A percentile compares a stretch with the other conserved stretches of the same genome.
Evolutionary conservation across 768 basidiomycete genomes (phyloP).

Genomic region (Crepidotus variabilis): DNA sequence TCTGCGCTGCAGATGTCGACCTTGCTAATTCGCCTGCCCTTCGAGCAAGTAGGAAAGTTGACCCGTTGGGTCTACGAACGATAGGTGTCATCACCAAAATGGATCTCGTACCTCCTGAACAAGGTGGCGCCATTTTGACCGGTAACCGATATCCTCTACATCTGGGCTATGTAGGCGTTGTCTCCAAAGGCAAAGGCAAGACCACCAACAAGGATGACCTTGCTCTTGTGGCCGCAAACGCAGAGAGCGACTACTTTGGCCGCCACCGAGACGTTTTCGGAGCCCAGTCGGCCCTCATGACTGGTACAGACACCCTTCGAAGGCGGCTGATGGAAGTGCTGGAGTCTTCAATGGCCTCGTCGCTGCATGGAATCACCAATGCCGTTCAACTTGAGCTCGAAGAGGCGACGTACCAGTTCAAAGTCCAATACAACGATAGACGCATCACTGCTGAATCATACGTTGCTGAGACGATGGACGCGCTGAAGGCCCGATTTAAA

Average conservation of each 20-base stretch:
- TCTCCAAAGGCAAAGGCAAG: slow-evolving; percentile 74
- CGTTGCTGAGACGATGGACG: slow-evolving; percentile 95
- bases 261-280: slow-evolving; percentile 61
- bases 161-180: slow-evolving; percentile 95
- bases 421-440: slow-evolving; percentile 96
- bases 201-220: slow-evolving; percentile 46
- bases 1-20: slow-evolving; percentile 98
- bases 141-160: slow-evolving; percentile 97
- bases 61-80: slow-evolving; percentile 91
- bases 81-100: slow-evolving; percentile 99
- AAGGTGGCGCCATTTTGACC: slow-evolving; percentile 74
- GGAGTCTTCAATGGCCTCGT: slow-evolving; percentile 96
- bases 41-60: slow-evolving; percentile 88
- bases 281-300: slow-evolving; percentile 65
- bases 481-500: slow-evolving; percentile 86
- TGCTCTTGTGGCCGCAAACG: slow-evolving; percentile 46
- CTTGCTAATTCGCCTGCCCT: slow-evolving; percentile 96
- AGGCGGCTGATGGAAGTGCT: slow-evolving; percentile 94
- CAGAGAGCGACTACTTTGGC: slow-evolving; percentile 68
- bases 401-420: slow-evolving; percentile 98
- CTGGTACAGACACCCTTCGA: slow-evolving; percentile 88
- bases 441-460: slow-evolving; percentile 94
- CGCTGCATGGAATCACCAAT: slow-evolving; percentile 93
- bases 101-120: slow-evolving; percentile 88
- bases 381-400: slow-evolving; percentile 96